A percentile compares a stretch with the other conserved stretches of the same genome.
Conservation (phyloP, 768 basidiomycete species). For the Naematelia encephala region DNA sequence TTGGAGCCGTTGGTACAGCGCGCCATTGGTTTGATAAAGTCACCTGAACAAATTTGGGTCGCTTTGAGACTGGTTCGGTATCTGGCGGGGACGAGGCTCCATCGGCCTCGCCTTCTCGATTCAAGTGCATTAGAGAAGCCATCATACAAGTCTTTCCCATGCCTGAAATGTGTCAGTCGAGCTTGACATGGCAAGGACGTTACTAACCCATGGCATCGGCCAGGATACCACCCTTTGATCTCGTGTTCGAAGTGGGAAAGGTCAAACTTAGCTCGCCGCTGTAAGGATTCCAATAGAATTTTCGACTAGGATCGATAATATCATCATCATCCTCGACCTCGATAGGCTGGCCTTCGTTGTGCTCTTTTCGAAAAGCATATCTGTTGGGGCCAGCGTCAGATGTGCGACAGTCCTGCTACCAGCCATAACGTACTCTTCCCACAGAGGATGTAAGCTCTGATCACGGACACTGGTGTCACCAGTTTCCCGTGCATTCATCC, state of each 20-base stretch:
- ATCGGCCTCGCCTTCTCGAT: constrained; percentile 53
- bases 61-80: constrained; percentile 34
- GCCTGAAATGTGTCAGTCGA: constrained; percentile 17
- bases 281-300: constrained; percentile 44
- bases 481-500: constrained; percentile 86
- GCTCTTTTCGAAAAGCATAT: constrained; percentile 69
- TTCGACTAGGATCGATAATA: constrained; percentile 28
- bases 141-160: constrained; percentile 62
- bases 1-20: constrained; percentile 36
- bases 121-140: constrained; percentile 80
- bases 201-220: constrained; percentile 60
- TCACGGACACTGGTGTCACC: constrained; percentile 65
- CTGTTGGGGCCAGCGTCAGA: constrained; percentile 52
- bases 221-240: constrained; percentile 79
- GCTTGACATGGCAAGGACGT: not conserved
- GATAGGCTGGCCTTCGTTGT: constrained; percentile 59
- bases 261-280: constrained; percentile 72
- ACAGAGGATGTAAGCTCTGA: constrained; percentile 83
- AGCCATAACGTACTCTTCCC: constrained; percentile 77
- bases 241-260: constrained; percentile 75
- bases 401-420: not conserved
- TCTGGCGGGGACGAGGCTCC: constrained; percentile 37
- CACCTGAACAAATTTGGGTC: constrained; percentile 48
- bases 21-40: constrained; percentile 48
- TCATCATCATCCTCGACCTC: constrained; percentile 77